Percentiles rank a stretch among this genome's conserved stretches.
These are phyloP conservation scores for Dacryopinax primogenitus DNA, from an alignment of 768 basidiomycete species.

Conservation along the genomic window DNA sequence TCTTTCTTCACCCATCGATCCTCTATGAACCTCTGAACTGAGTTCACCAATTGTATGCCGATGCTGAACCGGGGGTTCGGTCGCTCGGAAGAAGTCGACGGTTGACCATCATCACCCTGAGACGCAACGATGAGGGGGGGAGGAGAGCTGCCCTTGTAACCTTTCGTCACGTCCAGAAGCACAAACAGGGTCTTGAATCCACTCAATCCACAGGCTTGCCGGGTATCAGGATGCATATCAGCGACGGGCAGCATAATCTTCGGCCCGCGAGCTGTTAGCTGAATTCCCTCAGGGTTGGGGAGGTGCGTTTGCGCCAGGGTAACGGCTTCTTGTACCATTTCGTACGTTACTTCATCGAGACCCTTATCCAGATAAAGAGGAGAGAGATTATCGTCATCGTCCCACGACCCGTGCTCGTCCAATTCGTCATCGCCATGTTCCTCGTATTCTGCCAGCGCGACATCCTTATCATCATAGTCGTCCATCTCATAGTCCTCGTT, in stretches of 20 bases:
- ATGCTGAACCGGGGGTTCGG: not conserved
- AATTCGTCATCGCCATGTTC: not conserved
- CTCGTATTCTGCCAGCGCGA: too few relatives aligned
- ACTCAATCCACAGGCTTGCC: not conserved
- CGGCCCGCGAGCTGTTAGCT: not conserved
- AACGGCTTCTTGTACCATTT: slow-evolving; percentile 2
- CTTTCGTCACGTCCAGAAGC: not conserved
- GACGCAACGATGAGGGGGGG: not conserved
- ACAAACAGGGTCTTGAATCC: not conserved
- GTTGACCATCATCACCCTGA: not conserved
- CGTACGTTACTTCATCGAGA: not conserved
- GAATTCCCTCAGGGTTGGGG: not conserved
- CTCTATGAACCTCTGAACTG: not conserved
- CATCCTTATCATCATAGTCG: too few relatives aligned
- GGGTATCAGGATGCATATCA: not conserved
- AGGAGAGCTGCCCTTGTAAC: not conserved
- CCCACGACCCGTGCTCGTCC: not conserved
- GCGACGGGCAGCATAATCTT: not conserved
- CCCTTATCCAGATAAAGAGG: not conserved
- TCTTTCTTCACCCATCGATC: not conserved
- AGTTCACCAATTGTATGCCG: not conserved
- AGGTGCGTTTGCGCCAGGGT: not conserved
- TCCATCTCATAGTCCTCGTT: not conserved
- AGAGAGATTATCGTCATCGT: not conserved
- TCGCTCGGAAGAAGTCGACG: not conserved